These are phyloP conservation scores for Antitrichia curtipendula DNA, from an alignment of 225 moss, liverwort and hornwort genomes.

Conservation along the genomic window DNA sequence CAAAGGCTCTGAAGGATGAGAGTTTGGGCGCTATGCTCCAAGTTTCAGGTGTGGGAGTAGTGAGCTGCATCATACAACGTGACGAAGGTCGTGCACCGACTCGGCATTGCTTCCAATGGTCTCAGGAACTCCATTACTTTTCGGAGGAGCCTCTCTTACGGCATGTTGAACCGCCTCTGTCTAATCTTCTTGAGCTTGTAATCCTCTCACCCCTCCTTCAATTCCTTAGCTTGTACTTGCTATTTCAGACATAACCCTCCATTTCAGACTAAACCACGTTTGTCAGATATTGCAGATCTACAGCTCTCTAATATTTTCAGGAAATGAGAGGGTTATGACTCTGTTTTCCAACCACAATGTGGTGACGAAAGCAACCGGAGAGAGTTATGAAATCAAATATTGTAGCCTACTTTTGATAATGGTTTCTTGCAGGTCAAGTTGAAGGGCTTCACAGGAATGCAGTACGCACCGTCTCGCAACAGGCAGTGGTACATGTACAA, in stretches of 20 bases:
- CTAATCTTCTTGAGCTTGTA: constrained; percentile 88
- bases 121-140: constrained; percentile 55
- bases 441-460: constrained; percentile 64
- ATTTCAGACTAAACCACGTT: neutral
- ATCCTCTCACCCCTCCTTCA: neutral
- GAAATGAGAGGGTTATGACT: neutral
- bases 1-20: constrained; percentile 73
- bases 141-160: constrained; percentile 88
- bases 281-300: neutral
- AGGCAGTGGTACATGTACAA: constrained; percentile 92
- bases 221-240: neutral
- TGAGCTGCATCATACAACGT: constrained; percentile 89
- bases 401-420: neutral
- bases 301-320: neutral
- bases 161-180: constrained; percentile 91
- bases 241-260: neutral
- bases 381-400: neutral
- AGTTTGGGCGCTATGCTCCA: constrained; percentile 75
- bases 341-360: neutral
- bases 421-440: constrained; percentile 57
- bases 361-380: neutral
- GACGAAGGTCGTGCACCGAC: constrained; percentile 90
- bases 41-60: constrained; percentile 74
- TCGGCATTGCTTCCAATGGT: constrained; percentile 94
- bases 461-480: constrained; percentile 84